Base-by-base conservation (phyloP, 73 alveolate genomes). In the Durusdinium trenchii region DNA sequence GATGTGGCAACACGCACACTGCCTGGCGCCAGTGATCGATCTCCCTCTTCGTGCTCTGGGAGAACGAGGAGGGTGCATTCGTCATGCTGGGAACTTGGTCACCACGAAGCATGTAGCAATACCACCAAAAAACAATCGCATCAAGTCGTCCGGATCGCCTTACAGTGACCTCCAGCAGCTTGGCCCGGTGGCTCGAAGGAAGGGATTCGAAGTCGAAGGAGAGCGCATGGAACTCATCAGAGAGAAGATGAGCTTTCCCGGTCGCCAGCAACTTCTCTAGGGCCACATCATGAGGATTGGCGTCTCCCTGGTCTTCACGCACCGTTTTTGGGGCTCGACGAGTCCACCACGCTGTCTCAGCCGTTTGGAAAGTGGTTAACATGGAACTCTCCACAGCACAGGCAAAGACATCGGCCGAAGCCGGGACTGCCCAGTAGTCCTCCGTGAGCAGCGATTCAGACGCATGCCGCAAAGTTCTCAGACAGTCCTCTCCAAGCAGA, bases 1-100 rank as follows among this genome's bases (percentile, higher is more conserved):
- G 51, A 23, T 42, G 60, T 9, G 95, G 95, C 36, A 86, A 43
- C 32, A 86, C 36, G 69, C 81, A 54, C 81, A 86, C 95, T 3
- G 95, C 95, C 40, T 86, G 95, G 42, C 95, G 95, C 95, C 95
- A 86, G 43, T 86, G 95, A 57, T 38, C 95, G 47, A 86, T 86
- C 54, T 43, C 60, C 38, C 46, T 23, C 14, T n/a, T 35, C 35
- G 48, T 18, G 78, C 6, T 50, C 50, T 51, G 26, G 7, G 42
- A 26, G 38, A 42, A 36, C 82, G 46, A 36, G 2, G 85, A 6
- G 20, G 95, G 95, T 23, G 95, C 95, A 16, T 86, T 86, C 45
- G 95, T 86, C 95, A 86, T 86, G 79, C 78, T 54, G 79, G 95
- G 54, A 6, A 35, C 10, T 16, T 18, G 14, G 69, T 86, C 95